Base-by-base conservation (phyloP, 805 yeast genomes). In the Suhomyces faveliae region DNA sequence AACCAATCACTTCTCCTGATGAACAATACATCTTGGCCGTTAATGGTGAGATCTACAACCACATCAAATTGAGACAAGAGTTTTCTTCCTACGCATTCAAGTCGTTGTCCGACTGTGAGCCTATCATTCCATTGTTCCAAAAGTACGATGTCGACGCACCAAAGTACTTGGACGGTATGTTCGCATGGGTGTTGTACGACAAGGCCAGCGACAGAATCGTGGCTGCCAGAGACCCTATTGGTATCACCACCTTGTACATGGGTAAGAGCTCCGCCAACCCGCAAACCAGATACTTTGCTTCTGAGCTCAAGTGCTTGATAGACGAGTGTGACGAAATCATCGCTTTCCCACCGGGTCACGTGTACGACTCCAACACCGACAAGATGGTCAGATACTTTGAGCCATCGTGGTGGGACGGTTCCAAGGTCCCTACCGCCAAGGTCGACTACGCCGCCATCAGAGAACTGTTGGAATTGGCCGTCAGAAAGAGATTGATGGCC, bases 211-310 rank as follows among this genome's bases (percentile, higher is more conserved):
- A 94, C 74, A 81, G 99, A 61, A 82, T 94, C 51, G 74, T 91
- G 52, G 99, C 99, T 52, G 97, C 99, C 46, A 84, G 99, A 75
- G 99, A 94, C 70, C 99, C 99, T 47, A 88, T 94, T 58, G 99
- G 99, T 64, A 85, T 94, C 66, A 91, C 96, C 54, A 90, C 99
- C 47, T 76, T 94, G 64, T 94, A 94, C 80, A 85, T 91, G 89
- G 99, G 99, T 59, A 83, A 89, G 66, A 76, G 83, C 35, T 68
- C 79, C 42, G 76, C 83, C 50, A 64, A 68, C 50, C 96, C 96
- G 55, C 75, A 83, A 61, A 80, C 97, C 11, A 83, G 89, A 33
- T 92, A 77, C 73, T 94, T 94, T 63, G 95, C 99, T 27, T 85
- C 95, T 47, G 99, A 94, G 75, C 79, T 94, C 70, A 94, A 94